Percentiles rank a stretch among this genome's conserved stretches.
These are phyloP conservation scores for Leptographium galeiforme DNA, from an alignment of 2,329 filamentous ascomycete species.

Conservation along the genomic window DNA sequence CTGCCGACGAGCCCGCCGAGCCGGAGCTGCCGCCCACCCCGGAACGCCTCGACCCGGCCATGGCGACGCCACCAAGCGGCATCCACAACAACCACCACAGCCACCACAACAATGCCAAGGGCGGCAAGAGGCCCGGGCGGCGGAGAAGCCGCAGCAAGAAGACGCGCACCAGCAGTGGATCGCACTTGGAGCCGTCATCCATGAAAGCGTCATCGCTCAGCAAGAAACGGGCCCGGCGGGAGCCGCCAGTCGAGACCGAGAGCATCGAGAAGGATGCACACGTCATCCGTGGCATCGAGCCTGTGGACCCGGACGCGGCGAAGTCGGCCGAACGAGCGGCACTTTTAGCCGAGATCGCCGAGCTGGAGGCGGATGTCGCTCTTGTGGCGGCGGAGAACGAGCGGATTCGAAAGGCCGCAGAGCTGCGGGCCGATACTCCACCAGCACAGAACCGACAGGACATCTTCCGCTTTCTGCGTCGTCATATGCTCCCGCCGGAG, in stretches of 20 bases:
- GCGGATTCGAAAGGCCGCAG: slow-evolving; percentile 27
- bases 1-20: slow-evolving; percentile 27
- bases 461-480: slow-evolving; percentile 27
- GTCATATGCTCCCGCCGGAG: slow-evolving; percentile 24
- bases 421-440: slow-evolving; percentile 15
- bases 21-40: slow-evolving; percentile 51
- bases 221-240: not conserved
- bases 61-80: slow-evolving; percentile 41
- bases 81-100: slow-evolving; percentile 44
- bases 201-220: not conserved
- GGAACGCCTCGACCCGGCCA: slow-evolving; percentile 35
- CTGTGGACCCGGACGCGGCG: slow-evolving; percentile 27
- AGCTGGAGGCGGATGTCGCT: slow-evolving; percentile 44
- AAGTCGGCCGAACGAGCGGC: slow-evolving; percentile 40
- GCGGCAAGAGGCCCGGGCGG: slow-evolving; percentile 34
- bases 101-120: slow-evolving; percentile 32
- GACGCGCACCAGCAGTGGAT: slow-evolving; percentile 14
- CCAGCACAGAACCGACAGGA: slow-evolving; percentile 18
- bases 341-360: slow-evolving; percentile 40
- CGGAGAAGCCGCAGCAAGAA: slow-evolving; percentile 16
- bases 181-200: slow-evolving; percentile 34
- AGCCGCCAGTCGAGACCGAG: not conserved
- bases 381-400: slow-evolving; percentile 45
- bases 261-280: not conserved
- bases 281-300: slow-evolving; percentile 27